Percentiles rank a stretch among this genome's conserved stretches.
phyloP scores from a whole-genome alignment of 495 filamentous ascomycete genomes.

The Glutinoglossum americanum region DNA sequence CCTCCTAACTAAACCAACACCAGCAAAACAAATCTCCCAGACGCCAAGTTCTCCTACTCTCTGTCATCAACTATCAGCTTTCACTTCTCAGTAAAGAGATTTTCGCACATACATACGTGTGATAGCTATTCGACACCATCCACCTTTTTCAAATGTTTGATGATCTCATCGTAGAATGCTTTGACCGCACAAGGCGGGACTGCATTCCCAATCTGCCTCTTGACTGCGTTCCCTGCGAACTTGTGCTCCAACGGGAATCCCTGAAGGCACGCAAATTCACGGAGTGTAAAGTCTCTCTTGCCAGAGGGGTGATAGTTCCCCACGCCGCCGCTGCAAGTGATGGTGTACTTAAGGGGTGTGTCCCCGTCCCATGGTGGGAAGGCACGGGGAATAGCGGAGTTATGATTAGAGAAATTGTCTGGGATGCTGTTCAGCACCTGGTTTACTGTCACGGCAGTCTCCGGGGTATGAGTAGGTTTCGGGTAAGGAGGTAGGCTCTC shows the following conservation, averaged over 20 bases:
- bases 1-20: too few relatives aligned
- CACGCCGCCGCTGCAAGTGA: conserved; percentile 44
- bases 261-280: conserved; percentile 58
- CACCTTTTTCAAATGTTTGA: conserved; percentile 29
- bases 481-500: conserved; percentile 54
- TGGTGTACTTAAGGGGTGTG: conserved; percentile 29
- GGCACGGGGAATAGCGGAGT: conserved; percentile 15
- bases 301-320: conserved; percentile 53
- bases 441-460: conserved; percentile 22
- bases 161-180: conserved; percentile 35
- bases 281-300: conserved; percentile 37
- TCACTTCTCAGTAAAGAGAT: too few relatives aligned
- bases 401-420: conserved; percentile 21
- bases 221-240: conserved; percentile 28
- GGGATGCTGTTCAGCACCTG: conserved; percentile 26
- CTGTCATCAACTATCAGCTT: too few relatives aligned
- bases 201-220: conserved; percentile 72
- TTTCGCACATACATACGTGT: too few relatives aligned
- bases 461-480: conserved; percentile 35
- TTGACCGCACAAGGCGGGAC: conserved; percentile 47
- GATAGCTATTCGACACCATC: conserved; percentile 18
- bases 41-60: too few relatives aligned
- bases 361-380: conserved; percentile 18
- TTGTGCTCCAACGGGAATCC: conserved; percentile 45
- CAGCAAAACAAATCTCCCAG: too few relatives aligned